A percentile compares a stretch with the other conserved stretches of the same genome.
Evolutionary conservation across 164 flowering plant genomes (phyloP).

Genomic region (Vitis vinifera): ASM3070453v1 NC_081812.1:16249001-16249500

Average conservation of each 20-base stretch:
- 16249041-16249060: too few relatives aligned
- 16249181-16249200: neutral
- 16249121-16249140: too few relatives aligned
- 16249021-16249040: too few relatives aligned
- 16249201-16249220: conserved; percentile 18
- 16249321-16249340: conserved; percentile 44
- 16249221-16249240: conserved; percentile 30
- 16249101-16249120: too few relatives aligned
- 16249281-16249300: conserved; percentile 33
- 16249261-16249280: conserved; percentile 18
- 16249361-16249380: conserved; percentile 51
- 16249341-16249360: conserved; percentile 43
- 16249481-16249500: neutral
- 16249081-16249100: too few relatives aligned
- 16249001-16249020: too few relatives aligned
- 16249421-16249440: conserved; percentile 45
- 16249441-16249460: neutral
- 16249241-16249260: conserved; percentile 19
- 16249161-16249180: too few relatives aligned
- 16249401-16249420: conserved; percentile 22
- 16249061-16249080: too few relatives aligned
- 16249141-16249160: too few relatives aligned
- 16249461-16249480: neutral
- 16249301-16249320: conserved; percentile 41
- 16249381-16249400: conserved; percentile 27